Evolutionary conservation across 2,329 filamentous ascomycete species (phyloP), one percentile per base, ranked within the genome.

Genomic region (Xylaria sp.): DNA sequence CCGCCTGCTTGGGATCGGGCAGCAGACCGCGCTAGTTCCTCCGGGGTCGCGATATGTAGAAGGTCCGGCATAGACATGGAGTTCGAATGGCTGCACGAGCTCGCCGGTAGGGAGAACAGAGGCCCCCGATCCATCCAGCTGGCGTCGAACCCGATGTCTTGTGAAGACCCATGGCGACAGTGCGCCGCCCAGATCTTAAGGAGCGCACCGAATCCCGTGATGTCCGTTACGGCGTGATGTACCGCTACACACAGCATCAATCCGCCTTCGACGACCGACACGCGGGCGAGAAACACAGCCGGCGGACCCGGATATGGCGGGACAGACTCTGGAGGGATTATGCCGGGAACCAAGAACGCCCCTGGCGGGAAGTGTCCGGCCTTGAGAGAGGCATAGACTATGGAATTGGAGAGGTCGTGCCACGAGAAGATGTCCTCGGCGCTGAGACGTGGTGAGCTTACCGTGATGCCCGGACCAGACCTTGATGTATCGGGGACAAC

Each of bases 111-210:
- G 1, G 57, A 55, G 32, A 69, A 63, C 11, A 76, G 60, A 5
- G 42, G 60, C 6, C 32, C 8, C n/a, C 73, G 72, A 32, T 75
- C 67, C 21, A 74, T 55, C 75, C 73, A 75, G 50, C 47, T 64
- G 32, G 55, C 59, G n/a, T 72, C 50, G 17, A 75, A 76, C 1
- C 68, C 67, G 11, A 64, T 55, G 19, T 60, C 48, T 1, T 47
- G 55, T 14, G 72, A 72, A 4, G 66, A 55, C 4, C 62, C 67
- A 7, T 64, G 57, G 2, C 74, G 73, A 42, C 75, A 77, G 63
- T 75, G 62, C 17, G 75, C 66, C 12, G 76, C 75, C 76, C 77
- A 78, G 4, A 77, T 65, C 51, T 71, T 73, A n/a, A 78, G 73
- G 30, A 78, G 66, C 4, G 67, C 56, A 8, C 71, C 76, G 21